Base-by-base conservation (phyloP, 225 moss, liverwort and hornwort species). In the Anthoceros angustus region DNA sequence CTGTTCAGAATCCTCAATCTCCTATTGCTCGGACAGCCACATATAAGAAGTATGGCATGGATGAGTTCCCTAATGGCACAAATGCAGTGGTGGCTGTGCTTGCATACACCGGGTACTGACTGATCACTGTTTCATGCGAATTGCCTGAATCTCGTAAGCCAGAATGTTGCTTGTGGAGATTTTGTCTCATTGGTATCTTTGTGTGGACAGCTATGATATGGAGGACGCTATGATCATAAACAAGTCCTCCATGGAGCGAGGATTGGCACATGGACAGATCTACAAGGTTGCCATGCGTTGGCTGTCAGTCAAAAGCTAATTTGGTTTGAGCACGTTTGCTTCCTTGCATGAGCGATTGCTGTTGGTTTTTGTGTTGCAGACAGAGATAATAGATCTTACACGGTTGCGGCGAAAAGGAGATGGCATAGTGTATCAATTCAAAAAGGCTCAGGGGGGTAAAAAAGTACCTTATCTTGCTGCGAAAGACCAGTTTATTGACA, bases 201-300 rank as follows among this genome's bases (percentile, higher is more conserved):
- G 20, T 64, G 25, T 10, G 23, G 64, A 23, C 80, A 95, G 95
- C 70, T 95, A 91, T 71, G 95, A 95, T 67, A 91, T 95, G 95
- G 95, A 95, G 68, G 95, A 95, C 78, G 95, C 95, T 24, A 95
- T 95, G 95, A 95, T 95, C 74, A 69, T 95, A 73, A 91, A 95
- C 74, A 95, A 91, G 77, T 91, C 95, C 12, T 86, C 95, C 11
- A 81, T 91, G 74, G 95, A 95, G 77, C 91, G 95, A 69, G 95
- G 95, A 63, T 70, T 95, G 67, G 88, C 84, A 70, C 88, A 95
- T 72, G 95, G 95, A 18, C 95, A 91, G 80, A 79, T 95, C 40
- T 95, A 95, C 73, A 95, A 95, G 91, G 95, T 95, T 32, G 32
- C 32, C 32, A 32, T 32, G 1, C 32, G 32, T 32, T 4, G 32